Base-by-base conservation (phyloP, 768 basidiomycete genomes). In the Tephrocybe sp. region DNA sequence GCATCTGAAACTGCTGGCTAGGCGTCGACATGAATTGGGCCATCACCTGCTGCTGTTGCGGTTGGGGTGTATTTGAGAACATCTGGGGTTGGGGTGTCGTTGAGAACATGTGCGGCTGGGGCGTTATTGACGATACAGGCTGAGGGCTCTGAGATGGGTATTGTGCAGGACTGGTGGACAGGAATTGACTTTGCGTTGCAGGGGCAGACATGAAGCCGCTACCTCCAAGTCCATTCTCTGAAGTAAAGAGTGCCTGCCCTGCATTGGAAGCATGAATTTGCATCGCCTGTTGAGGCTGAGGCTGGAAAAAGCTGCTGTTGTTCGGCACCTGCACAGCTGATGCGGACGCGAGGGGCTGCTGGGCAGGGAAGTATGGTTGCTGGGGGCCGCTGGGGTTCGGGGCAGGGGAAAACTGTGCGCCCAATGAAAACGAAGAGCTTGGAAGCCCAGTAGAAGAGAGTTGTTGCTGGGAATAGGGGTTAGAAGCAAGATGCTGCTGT, bases 121-220 rank as follows among this genome's bases (percentile, higher is more conserved):
- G 58, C 29, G 56, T 59, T 36, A 41, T 55, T 24, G 51, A 54
- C 44, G 55, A 57, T 44, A 45, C 34, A 36, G 54, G 53, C 25
- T 72, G 69, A 9, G 71, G 70, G 49, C 67, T 73, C 40, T 68
- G 68, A 9, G 68, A 67, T 9, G 57, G 58, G 40, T 67, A 64
- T 23, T 68, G 66, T 8, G 53, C 58, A 3, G 72, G 69, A 44
- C 70, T 69, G 1, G 69, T 60, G 4, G 68, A 62, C 11, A 65
- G 33, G 53, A 67, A 73, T 18, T 66, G 63, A 5, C 57, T 49
- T 42, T 68, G 69, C 1, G 50, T 34, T 3, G 58, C 25, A 13
- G 68, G 59, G 3, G 61, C 62, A 13, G 68, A 62, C 57, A 67
- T 50, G 45, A 68, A 57, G 53, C 37, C 21, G 12, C 33, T 34